These are phyloP conservation scores for Paxillus ammoniavirescens DNA, from an alignment of 768 basidiomycete genomes.

Conservation along the genomic window DNA sequence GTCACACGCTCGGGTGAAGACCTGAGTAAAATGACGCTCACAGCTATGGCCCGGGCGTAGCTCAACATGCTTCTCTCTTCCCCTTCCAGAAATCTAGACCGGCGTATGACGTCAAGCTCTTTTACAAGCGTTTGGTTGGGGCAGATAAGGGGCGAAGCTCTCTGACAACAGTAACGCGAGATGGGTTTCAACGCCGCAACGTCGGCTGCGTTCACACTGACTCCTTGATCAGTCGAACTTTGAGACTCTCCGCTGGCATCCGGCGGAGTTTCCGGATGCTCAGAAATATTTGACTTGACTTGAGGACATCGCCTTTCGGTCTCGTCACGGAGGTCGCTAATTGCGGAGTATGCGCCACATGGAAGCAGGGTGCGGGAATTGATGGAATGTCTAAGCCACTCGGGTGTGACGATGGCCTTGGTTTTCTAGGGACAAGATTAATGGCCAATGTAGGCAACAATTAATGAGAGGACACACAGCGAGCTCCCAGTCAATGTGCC, in stretches of 20 bases:
- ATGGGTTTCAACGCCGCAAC: slow-evolving; percentile 21
- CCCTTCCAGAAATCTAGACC: slow-evolving; percentile 62
- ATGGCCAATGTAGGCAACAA: not conserved
- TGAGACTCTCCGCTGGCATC: not conserved
- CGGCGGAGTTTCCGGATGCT: not conserved
- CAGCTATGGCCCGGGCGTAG: slow-evolving; percentile 72
- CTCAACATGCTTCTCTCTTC: slow-evolving; percentile 65
- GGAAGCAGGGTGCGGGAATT: slow-evolving; percentile 42
- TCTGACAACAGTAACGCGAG: slow-evolving; percentile 54
- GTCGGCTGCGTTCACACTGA: slow-evolving; percentile 11
- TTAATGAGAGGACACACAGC: slow-evolving; percentile 44
- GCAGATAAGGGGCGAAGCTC: slow-evolving; percentile 66
- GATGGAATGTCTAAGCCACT: slow-evolving; percentile 67
- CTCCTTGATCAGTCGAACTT: slow-evolving; percentile 21
- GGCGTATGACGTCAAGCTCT: slow-evolving; percentile 60
- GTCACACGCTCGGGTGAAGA: not conserved
- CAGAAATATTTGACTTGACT: not conserved
- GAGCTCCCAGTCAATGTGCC: slow-evolving; percentile 63
- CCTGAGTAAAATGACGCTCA: slow-evolving; percentile 31
- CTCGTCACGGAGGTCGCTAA: slow-evolving; percentile 48
- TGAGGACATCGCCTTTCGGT: slow-evolving; percentile 46
- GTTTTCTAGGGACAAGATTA: slow-evolving; percentile 43
- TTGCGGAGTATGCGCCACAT: slow-evolving; percentile 55
- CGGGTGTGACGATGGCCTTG: slow-evolving; percentile 67
- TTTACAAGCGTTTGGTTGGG: slow-evolving; percentile 61